Conservation (phyloP, 345 rosid species). For the Euphorbia tirucalli region DNA sequence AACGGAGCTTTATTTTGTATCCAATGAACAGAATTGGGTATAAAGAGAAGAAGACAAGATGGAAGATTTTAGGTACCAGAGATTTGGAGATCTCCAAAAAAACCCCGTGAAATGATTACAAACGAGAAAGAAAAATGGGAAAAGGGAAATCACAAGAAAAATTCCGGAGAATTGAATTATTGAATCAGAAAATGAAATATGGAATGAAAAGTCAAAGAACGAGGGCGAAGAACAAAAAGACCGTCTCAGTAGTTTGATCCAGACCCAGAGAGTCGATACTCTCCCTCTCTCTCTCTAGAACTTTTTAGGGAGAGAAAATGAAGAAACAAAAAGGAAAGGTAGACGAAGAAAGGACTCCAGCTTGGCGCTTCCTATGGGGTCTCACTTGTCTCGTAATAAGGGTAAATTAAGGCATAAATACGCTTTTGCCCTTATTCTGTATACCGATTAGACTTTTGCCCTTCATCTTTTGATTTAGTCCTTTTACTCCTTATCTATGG, state of each 20-base stretch:
- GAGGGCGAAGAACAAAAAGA: not conserved
- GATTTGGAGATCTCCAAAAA: constrained; percentile 16
- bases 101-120: constrained; percentile 11
- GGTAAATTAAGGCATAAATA: no score
- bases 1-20: not conserved
- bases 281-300: not conserved
- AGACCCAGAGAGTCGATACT: not conserved
- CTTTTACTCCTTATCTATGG: no score
- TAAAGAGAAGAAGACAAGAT: not conserved
- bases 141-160: not conserved
- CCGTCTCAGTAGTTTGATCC: not conserved
- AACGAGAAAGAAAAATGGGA: not conserved
- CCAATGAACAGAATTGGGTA: not conserved
- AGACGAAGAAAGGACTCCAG: not conserved
- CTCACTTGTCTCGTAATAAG: not conserved
- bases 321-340: not conserved
- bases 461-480: no score
- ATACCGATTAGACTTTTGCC: no score
- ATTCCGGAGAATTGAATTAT: not conserved
- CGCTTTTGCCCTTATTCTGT: no score
- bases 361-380: not conserved
- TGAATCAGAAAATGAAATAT: no score
- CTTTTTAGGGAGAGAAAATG: not conserved
- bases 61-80: not conserved
- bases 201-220: constrained; percentile 4